Base-by-base conservation (phyloP, 257 asterid species). In the Nicotiana tabacum region DNA sequence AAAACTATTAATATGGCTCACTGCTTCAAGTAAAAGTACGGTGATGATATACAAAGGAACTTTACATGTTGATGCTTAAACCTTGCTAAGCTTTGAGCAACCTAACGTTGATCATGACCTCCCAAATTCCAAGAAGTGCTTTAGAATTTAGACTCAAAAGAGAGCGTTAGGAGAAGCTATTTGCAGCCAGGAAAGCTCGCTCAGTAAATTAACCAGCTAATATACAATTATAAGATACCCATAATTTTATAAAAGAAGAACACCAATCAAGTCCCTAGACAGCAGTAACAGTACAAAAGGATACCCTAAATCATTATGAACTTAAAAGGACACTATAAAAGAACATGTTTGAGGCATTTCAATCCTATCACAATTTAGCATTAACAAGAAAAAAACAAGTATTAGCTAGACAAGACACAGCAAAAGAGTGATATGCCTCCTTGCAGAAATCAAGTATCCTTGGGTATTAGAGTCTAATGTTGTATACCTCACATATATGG, bases 231-330 rank as follows among this genome's bases (percentile, higher is more conserved):
- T 69, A 39, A n/a, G 78, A 7, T 29, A 39, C 57, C 35, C 12
- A 70, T 10, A 70, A 21, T 39, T 70, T 70, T 70, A 70, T 70
- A 70, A 43, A 70, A 43, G 57, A 39, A 69, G 58, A 70, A 70
- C 78, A 29, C n/a, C 78, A 70, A 43, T 11, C 3, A 70, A 21
- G 78, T 70, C 35, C 58, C 3, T 5, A 51, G 12, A 13, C 58
- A 43, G 51, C 51, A 43, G 51, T 43, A 43, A 43, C 51, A 21
- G 60, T 70, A 70, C 35, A 21, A 33, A 70, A 70, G 24, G 51
- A 43, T n/a, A 70, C 78, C 58, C 78, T 43, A 43, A 70, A 70
- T 70, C 60, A 70, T 70, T n/a, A 57, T 43, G 78, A 70, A 68
- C 77, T 43, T 43, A 2, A 37, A 1, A 68, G 46, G 58, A 43